phyloP scores from a whole-genome alignment of 2,329 filamentous ascomycete genomes.

The Sclerotinia nivalis region DNA sequence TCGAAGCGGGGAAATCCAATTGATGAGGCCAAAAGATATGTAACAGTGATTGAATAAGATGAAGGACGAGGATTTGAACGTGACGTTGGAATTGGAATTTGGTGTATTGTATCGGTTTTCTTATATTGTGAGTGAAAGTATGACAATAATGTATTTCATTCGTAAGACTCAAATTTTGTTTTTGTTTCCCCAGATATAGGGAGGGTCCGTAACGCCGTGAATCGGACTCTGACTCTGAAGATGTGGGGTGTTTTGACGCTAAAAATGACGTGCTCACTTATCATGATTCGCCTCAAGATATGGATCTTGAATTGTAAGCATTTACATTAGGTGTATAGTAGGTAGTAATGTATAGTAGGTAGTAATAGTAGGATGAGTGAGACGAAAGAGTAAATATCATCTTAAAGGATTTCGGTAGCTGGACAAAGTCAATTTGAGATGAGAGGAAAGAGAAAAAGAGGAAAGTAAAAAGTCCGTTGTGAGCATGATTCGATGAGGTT shows the following conservation, averaged over 20 bases:
- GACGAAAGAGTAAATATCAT: background rate
- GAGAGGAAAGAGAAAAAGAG: background rate
- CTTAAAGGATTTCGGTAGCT: background rate
- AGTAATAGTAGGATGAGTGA: background rate
- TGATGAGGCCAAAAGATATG: background rate
- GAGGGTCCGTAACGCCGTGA: background rate
- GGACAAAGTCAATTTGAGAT: too few species aligned
- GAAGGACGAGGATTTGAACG: background rate
- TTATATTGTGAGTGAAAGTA: background rate
- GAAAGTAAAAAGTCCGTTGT: background rate
- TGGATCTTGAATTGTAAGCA: background rate
- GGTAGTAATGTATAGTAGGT: background rate
- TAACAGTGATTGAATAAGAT: background rate
- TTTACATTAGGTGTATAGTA: background rate
- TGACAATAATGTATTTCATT: slow-evolving; percentile 3
- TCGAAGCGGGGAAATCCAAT: slow-evolving; percentile 16
- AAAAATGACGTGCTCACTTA: slow-evolving; percentile 24
- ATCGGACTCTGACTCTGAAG: slow-evolving; percentile 16
- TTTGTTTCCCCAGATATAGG: slow-evolving; percentile 14
- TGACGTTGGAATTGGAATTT: background rate
- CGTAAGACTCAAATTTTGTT: slow-evolving; percentile 12
- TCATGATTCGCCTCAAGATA: slow-evolving; percentile 4
- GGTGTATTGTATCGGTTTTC: background rate
- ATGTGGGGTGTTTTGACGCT: slow-evolving; percentile 20
- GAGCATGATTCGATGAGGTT: background rate